Evolutionary conservation across 2,329 filamentous ascomycete genomes (phyloP), one percentile per base, ranked within the genome.

Genomic region (Arthrobotrys musiformis): DNA sequence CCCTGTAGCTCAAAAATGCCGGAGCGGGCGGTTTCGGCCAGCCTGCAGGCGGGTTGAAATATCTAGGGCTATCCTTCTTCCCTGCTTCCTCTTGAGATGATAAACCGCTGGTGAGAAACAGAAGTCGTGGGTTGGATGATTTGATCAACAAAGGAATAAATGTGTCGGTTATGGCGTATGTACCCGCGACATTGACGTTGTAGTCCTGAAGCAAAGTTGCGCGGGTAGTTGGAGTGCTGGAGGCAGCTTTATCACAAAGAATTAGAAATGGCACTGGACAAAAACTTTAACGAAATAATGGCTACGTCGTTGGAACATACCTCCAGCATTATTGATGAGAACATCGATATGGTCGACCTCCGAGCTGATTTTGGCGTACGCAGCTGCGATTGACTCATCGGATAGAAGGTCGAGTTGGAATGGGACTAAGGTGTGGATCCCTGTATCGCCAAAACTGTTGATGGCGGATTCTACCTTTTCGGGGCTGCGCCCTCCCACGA

Each of bases 401-500:
- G 80, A 81, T 26, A 80, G 67, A 24, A 83, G 76, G 66, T 84
- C 83, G 46, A 83, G 78, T 44, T 76, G 46, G 50, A 76, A 60
- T 1, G 64, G 72, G n/a, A 60, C 50, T 30, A 76, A 35, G 7
- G 64, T 66, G 26, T 76, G 72, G n/a, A 64, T 70, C n/a, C 64
- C 64, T 17, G 72, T 76, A 15, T 70, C 58, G 42, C 72, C 72
- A 22, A 89, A 78, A 0, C 82, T 78, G 0, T 82, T 68, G 35
- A 87, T 84, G 2, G 88, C 88, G 1, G 81, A 81, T 0, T 88
- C 81, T 19, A 85, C 89, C 63, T 89, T 90, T 1, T 84, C 82
- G 0, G 86, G 24, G 0, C 83, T 85, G 1, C 89, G 86, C 42
- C 85, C 85, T 33, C 89, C 89, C 2, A 91, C 80, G 24, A 90